phyloP scores from a whole-genome alignment of 1,139 yeast genomes.

The Tardiomyces blankii region DNA sequence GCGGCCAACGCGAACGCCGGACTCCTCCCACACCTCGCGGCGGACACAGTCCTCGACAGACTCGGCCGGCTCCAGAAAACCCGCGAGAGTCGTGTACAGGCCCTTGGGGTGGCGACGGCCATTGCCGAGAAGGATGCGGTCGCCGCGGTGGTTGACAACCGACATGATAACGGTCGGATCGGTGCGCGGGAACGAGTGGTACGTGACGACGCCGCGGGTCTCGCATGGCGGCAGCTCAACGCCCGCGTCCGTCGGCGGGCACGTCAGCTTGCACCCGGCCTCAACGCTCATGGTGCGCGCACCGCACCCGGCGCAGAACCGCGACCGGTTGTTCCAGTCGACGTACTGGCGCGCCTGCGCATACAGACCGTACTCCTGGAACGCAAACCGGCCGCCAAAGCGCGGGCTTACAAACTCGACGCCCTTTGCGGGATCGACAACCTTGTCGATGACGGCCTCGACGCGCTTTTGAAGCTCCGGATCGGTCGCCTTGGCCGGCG shows the following conservation, averaged over 20 bases:
- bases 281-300: slow-evolving; percentile 53
- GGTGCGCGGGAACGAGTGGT: slow-evolving; percentile 79
- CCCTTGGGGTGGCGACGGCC: slow-evolving; percentile 43
- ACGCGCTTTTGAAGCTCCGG: slow-evolving; percentile 8
- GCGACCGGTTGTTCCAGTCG: slow-evolving; percentile 72
- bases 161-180: slow-evolving; percentile 84
- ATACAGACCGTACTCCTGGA: slow-evolving; percentile 45
- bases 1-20: slow-evolving; percentile 60
- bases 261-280: slow-evolving; percentile 71
- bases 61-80: slow-evolving; percentile 93
- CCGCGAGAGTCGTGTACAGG: slow-evolving; percentile 76
- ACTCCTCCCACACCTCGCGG: slow-evolving; percentile 91
- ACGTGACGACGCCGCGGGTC: slow-evolving; percentile 28
- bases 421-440: slow-evolving; percentile 17
- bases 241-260: slow-evolving; percentile 33
- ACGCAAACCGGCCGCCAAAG: slow-evolving; percentile 16
- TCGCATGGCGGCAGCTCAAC: slow-evolving; percentile 21
- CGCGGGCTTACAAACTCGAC: slow-evolving; percentile 22
- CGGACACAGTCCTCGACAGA: slow-evolving; percentile 80
- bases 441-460: slow-evolving; percentile 6
- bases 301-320: slow-evolving; percentile 88
- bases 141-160: slow-evolving; percentile 48
- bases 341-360: slow-evolving; percentile 78
- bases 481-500: slow-evolving; percentile 25
- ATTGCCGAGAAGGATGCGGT: slow-evolving; percentile 62